Evolutionary conservation across 768 basidiomycete species (phyloP).

Genomic region (Naematelia encephala): DNA sequence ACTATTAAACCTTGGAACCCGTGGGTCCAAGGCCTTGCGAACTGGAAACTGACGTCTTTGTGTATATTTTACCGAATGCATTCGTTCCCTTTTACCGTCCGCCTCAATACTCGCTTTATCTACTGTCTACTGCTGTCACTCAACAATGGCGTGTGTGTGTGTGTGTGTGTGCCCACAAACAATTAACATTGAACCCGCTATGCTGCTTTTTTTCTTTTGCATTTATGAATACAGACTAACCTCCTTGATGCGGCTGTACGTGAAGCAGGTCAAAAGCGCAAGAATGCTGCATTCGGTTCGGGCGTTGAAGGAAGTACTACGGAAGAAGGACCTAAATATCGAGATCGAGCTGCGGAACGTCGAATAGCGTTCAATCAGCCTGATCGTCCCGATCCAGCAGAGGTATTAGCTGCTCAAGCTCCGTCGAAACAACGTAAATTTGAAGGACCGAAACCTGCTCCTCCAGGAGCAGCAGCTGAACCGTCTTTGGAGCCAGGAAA

Average conservation of each 20-base stretch:
- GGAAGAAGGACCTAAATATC: constrained; percentile 72
- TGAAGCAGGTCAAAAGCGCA: constrained; percentile 61
- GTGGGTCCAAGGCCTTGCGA: constrained; percentile 17
- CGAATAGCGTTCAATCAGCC: constrained; percentile 89
- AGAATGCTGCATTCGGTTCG: constrained; percentile 58
- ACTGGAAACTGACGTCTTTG: constrained; percentile 8
- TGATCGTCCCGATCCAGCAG: constrained; percentile 60
- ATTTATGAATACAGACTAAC: constrained; percentile 66
- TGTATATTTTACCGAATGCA: constrained; percentile 11
- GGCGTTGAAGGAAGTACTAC: not conserved
- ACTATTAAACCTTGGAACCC: constrained; percentile 19
- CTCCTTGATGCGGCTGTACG: constrained; percentile 57
- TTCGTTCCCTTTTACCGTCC: not conserved
- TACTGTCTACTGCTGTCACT: too few species aligned
- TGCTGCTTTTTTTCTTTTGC: constrained; percentile 7
- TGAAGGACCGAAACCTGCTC: constrained; percentile 61
- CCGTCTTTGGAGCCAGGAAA: constrained; percentile 67
- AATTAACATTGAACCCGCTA: not conserved
- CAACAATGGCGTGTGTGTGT: constrained; percentile 1
- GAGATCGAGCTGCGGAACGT: constrained; percentile 90
- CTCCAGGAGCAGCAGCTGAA: constrained; percentile 61
- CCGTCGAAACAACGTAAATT: constrained; percentile 53
- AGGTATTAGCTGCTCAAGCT: not conserved
- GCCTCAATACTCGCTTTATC: not conserved
- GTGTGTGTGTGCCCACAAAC: not conserved